Conservation (phyloP, 2,329 filamentous ascomycete species). For the Penicillium sp. region DNA sequence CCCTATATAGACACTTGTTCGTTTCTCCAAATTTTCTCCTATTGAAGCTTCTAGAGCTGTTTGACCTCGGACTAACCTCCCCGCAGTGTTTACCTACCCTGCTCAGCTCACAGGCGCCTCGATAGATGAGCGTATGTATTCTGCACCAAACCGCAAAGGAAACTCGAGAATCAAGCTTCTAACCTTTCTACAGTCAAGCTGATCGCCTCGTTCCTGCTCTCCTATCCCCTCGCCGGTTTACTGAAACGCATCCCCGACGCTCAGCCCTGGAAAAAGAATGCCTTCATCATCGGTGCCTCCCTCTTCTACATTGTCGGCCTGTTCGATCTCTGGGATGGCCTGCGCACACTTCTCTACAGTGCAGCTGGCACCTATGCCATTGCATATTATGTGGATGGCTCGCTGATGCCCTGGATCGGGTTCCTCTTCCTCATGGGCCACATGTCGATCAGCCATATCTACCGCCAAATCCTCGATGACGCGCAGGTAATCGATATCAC, state of each 20-base stretch:
- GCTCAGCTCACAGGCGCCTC: slow-evolving; percentile 65
- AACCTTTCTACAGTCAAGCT: slow-evolving; percentile 77
- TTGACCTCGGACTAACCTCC: slow-evolving; percentile 27
- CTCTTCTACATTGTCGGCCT: slow-evolving; percentile 92
- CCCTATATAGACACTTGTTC: slow-evolving; percentile 68
- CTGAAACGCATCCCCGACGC: slow-evolving; percentile 90
- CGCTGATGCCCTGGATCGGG: slow-evolving; percentile 96
- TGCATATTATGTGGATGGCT: slow-evolving; percentile 80
- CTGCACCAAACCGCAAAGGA: not conserved
- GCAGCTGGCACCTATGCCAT: slow-evolving; percentile 82
- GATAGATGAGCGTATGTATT: slow-evolving; percentile 64
- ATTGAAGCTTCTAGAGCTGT: slow-evolving; percentile 21
- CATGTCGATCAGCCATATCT: slow-evolving; percentile 88
- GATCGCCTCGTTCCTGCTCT: slow-evolving; percentile 85
- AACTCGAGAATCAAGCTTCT: slow-evolving; percentile 10
- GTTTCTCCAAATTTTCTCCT: slow-evolving; percentile 22
- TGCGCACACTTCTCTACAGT: slow-evolving; percentile 79
- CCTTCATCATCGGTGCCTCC: slow-evolving; percentile 79
- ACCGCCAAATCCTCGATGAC: slow-evolving; percentile 73
- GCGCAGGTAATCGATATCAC: slow-evolving; percentile 82
- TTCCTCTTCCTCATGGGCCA: slow-evolving; percentile 96
- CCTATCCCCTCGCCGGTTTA: slow-evolving; percentile 86
- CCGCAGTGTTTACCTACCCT: slow-evolving; percentile 66
- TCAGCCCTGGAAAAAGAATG: slow-evolving; percentile 82
- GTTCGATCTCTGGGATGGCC: slow-evolving; percentile 88